Conservation (phyloP, 257 asterid species). For the Rubia yunnanensis region DNA sequence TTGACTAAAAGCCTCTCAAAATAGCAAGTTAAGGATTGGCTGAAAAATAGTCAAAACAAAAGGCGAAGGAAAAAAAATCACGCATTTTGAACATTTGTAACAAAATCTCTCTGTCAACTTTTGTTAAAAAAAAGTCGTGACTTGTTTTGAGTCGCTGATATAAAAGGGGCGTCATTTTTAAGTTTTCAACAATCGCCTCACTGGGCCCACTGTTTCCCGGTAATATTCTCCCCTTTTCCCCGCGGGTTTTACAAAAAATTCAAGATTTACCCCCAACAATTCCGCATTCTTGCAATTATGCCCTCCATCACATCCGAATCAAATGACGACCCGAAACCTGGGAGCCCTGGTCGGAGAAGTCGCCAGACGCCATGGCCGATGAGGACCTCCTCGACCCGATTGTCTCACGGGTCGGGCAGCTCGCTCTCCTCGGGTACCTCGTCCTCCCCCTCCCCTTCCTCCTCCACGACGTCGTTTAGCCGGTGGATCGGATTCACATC, state of each 20-base stretch:
- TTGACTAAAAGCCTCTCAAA: no score
- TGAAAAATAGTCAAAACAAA: background rate
- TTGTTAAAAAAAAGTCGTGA: no score
- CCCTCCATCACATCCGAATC: conserved; percentile 5
- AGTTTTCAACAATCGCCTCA: background rate
- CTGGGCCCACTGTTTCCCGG: conserved; percentile 1
- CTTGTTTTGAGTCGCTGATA: no score
- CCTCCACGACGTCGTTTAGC: conserved; percentile 23
- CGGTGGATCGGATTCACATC: conserved; percentile 16
- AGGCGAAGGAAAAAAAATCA: background rate
- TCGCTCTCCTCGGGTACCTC: background rate
- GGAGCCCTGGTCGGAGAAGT: conserved; percentile 10
- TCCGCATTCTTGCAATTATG: conserved; percentile 1
- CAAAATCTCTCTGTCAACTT: background rate
- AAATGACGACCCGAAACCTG: conserved; percentile 4
- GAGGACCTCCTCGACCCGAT: conserved; percentile 23
- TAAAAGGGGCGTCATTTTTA: background rate
- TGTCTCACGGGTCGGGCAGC: conserved; percentile 11
- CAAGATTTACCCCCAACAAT: background rate
- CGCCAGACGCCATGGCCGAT: conserved; percentile 28
- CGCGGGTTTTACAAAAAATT: background rate
- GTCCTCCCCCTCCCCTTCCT: conserved; percentile 6
- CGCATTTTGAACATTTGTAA: background rate
- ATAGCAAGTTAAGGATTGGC: background rate
- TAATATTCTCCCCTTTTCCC: background rate